These are phyloP conservation scores for Ophiostoma himal-ulmi DNA, from an alignment of 2,329 filamentous ascomycete species.

Conservation along the genomic window DNA sequence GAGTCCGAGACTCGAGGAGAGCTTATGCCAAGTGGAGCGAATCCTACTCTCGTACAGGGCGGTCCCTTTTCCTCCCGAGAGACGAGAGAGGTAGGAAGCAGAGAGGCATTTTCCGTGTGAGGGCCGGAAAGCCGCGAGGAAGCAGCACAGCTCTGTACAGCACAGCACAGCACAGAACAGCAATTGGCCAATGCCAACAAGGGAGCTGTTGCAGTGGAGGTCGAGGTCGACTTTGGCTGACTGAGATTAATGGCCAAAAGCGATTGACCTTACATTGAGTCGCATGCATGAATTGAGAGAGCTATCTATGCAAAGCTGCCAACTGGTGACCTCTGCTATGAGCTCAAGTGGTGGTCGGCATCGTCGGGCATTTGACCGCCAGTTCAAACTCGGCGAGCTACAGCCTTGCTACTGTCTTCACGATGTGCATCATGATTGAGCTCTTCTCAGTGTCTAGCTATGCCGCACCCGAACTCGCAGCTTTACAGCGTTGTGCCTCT, in stretches of 20 bases:
- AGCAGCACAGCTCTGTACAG: background rate
- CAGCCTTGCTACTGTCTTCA: background rate
- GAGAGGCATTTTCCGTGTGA: slow-evolving; percentile 7
- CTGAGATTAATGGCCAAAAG: too few relatives aligned
- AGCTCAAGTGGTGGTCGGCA: slow-evolving; percentile 1
- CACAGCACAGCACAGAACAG: background rate
- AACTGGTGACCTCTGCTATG: background rate
- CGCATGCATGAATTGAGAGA: too few relatives aligned
- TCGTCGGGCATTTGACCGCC: slow-evolving; percentile 15
- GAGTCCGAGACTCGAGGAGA: background rate
- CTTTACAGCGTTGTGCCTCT: background rate
- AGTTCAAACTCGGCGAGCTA: background rate
- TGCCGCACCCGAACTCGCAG: background rate
- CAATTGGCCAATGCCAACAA: background rate
- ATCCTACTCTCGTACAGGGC: background rate
- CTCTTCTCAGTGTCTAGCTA: background rate
- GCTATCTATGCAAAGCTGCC: too few relatives aligned
- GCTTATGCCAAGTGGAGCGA: slow-evolving; percentile 16
- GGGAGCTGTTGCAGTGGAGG: background rate
- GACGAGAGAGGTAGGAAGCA: background rate
- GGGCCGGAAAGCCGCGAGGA: background rate
- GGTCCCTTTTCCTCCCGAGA: slow-evolving; percentile 8
- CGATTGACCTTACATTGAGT: too few relatives aligned
- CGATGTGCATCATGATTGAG: background rate
- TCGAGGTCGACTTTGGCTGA: too few relatives aligned